A percentile compares a stretch with the other conserved stretches of the same genome.
Evolutionary conservation across 2,329 filamentous ascomycete genomes (phyloP).

Genomic region (Fusarium brevicatenulatum): DNA sequence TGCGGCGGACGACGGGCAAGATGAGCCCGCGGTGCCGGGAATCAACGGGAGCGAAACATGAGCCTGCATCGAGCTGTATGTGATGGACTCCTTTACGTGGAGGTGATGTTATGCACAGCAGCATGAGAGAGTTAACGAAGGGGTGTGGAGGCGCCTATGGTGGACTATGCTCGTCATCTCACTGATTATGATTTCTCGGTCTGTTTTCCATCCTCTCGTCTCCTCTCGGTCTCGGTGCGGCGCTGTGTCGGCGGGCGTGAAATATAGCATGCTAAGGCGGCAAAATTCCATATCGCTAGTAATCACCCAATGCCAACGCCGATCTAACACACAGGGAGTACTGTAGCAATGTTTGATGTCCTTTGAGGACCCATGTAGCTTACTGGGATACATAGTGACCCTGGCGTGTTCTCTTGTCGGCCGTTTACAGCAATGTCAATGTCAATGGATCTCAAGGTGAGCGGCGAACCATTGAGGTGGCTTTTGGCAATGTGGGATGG

Average conservation of each 20-base stretch:
- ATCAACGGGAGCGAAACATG: slow-evolving; percentile 34
- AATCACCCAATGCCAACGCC: not conserved
- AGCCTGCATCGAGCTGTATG: slow-evolving; percentile 6
- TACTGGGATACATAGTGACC: not conserved
- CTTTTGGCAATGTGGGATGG: slow-evolving; percentile 23
- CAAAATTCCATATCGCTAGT: slow-evolving; percentile 20
- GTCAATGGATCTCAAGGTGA: slow-evolving; percentile 24
- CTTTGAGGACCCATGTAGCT: slow-evolving; percentile 5
- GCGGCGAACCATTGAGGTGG: slow-evolving; percentile 21
- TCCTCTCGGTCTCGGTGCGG: slow-evolving; percentile 34
- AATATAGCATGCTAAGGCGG: slow-evolving; percentile 23
- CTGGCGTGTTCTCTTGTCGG: slow-evolving; percentile 2
- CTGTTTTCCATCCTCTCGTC: slow-evolving; percentile 4
- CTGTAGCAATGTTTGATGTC: not conserved
- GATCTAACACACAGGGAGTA: not conserved
- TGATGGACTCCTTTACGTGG: slow-evolving; percentile 19
- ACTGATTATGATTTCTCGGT: not conserved
- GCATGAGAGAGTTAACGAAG: not conserved
- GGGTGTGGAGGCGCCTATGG: slow-evolving; percentile 10
- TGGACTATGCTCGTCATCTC: slow-evolving; percentile 7
- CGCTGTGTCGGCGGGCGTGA: slow-evolving; percentile 35
- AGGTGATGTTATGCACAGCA: slow-evolving; percentile 16
- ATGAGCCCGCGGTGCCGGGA: slow-evolving; percentile 37
- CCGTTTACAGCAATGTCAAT: slow-evolving; percentile 7
- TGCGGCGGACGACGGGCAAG: slow-evolving; percentile 30